Evolutionary conservation across 2,329 filamentous ascomycete species (phyloP).

Genomic region (Dothiorella sarmentorum): DNA sequence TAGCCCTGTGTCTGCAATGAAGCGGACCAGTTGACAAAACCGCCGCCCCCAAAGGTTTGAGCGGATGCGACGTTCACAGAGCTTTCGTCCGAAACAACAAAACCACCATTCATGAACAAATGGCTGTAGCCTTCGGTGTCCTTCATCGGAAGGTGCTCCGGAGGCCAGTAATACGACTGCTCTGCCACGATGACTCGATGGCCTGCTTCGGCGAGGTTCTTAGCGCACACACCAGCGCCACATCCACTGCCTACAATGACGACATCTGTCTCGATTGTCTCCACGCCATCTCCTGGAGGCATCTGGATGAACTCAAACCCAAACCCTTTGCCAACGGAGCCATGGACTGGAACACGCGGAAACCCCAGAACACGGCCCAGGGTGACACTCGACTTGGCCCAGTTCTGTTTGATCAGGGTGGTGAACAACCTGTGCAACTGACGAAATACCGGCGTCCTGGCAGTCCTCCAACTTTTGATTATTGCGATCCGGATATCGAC

Average conservation of each 20-base stretch:
- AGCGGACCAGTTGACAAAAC: constrained; percentile 81
- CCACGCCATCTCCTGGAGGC: constrained; percentile 50
- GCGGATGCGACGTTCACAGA: constrained; percentile 63
- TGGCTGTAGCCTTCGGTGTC: constrained; percentile 58
- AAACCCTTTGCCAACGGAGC: constrained; percentile 51
- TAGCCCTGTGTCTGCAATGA: constrained; percentile 67
- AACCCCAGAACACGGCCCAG: constrained; percentile 58
- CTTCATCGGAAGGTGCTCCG: constrained; percentile 70
- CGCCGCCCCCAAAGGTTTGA: constrained; percentile 78
- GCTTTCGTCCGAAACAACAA: constrained; percentile 50
- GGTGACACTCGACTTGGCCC: constrained; percentile 54
- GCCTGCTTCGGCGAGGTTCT: constrained; percentile 74
- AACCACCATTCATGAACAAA: constrained; percentile 67
- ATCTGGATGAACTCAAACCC: constrained; percentile 61
- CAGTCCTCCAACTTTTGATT: constrained; percentile 59
- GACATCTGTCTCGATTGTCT: constrained; percentile 71
- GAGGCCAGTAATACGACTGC: constrained; percentile 73
- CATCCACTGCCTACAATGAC: constrained; percentile 85
- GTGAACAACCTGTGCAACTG: constrained; percentile 55
- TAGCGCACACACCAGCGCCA: constrained; percentile 77
- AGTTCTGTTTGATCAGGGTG: constrained; percentile 53
- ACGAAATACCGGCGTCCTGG: constrained; percentile 55
- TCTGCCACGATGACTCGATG: constrained; percentile 76
- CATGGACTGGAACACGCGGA: constrained; percentile 54
- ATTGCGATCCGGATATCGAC: constrained; percentile 59